Base-by-base conservation (phyloP, 1,139 yeast species). In the Lodderomyces theae region DNA sequence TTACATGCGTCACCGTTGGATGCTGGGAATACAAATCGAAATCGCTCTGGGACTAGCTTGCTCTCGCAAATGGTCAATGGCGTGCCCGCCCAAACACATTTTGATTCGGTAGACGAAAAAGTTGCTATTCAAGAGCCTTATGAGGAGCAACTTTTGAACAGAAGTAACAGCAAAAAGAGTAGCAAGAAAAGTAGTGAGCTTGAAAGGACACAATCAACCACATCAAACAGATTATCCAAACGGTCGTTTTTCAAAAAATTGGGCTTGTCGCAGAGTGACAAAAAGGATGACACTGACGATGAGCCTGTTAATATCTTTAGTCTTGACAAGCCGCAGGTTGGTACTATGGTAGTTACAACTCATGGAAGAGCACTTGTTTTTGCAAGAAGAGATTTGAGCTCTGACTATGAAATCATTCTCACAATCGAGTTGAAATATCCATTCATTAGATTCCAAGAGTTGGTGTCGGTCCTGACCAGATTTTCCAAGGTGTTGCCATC, bases 1-100 rank as follows among this genome's bases (percentile, higher is more conserved):
- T 54, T 83, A 16, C 79, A 77, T 37, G 85, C 81, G 44, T 74
- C 87, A 1, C 86, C 87, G 0, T 61, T 80, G 34, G 80, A 74
- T 31, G 54, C 61, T 34, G 58, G 54, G 33, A 60, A 58, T 43
- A 31, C 58, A 16, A 63, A 56, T 60, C 61, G 38, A 26, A 39
- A 30, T 35, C 33, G 48, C 25, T 43, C 56, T 11, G 49, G 52
- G 17, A 49, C 53, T 34, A 68, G 74, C 34, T 58, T 77, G 42
- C 56, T 77, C 38, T 58, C 77, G 3, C 84, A 80, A 54, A 82
- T 79, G 37, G 86, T 79, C 2, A 74, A 79, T 56, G 80, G 79
- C 51, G 70, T 41, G 58, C 51, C 13, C 53, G 11, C 29, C 9
- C 45, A 32, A 15, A 26, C 32, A 16, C 35, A 23, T 12, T 13